Base-by-base conservation (phyloP, 2,329 filamentous ascomycete genomes). In the Colletotrichum scovillei region DNA sequence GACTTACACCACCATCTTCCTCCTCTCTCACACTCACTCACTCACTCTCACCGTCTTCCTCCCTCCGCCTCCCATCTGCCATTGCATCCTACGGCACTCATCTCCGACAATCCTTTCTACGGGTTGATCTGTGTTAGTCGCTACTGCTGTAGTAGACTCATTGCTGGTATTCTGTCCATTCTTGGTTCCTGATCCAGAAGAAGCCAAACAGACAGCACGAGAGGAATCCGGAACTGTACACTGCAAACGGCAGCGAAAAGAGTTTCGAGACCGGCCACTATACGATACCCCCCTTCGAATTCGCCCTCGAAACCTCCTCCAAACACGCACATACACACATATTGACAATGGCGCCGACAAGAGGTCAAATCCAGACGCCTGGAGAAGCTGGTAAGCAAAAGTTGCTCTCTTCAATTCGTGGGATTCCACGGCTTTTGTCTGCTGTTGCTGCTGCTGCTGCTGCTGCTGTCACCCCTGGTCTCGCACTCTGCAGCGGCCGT, bases 331-430 rank as follows among this genome's bases (percentile, higher is more conserved):
- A 67, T n/a, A 60, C 32, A 60, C 32, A 72, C 55, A 58, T 24
- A 62, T 53, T 35, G n/a, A 73, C 66, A 60, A 76, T 76, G 75
- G 74, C 75, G 55, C 57, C 75, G 60, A 67, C 74, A 66, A 72
- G 71, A 71, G 72, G 84, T 76, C 80, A 81, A 81, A 87, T 91
- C 80, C 86, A 86, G 80, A 90, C 89, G 83, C 87, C 90, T 80
- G 88, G 90, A 84, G 90, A 92, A 86, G 90, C 90, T 76, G 89
- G 90, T 92, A 87, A 80, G 88, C 89, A 49, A 6, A n/a, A 19
- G 38, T 49, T 42, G 38, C 7, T 49, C 42, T 4, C 19, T 49
- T 49, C 42, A n/a, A 49, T n/a, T 49, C 16, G 8, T 19, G 1
- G 19, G 7, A 2, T n/a, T n/a, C 19, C 7, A n/a, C 19, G 42